Evolutionary conservation across 352 stramenopile genomes (phyloP).

Genomic region (Pythium brassicae): DNA sequence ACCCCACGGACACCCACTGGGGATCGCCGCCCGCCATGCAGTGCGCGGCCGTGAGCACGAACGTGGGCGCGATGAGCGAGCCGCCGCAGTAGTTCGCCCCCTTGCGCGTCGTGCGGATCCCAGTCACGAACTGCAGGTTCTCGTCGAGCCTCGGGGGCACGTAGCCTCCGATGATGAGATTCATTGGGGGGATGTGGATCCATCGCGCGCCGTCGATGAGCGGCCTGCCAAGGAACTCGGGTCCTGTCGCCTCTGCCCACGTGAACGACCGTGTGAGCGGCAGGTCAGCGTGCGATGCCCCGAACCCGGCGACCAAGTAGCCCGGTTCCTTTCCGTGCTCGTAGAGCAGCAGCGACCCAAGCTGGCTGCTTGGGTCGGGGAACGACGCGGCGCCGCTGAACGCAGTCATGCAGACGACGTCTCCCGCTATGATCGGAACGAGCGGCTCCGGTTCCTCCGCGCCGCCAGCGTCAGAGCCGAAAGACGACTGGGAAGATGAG

Average conservation of each 20-base stretch:
- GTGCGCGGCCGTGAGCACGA: slow-evolving; percentile 13
- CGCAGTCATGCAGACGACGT: slow-evolving; percentile 3
- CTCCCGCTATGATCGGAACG: background rate
- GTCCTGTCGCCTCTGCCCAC: slow-evolving; percentile 6
- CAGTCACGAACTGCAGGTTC: slow-evolving; percentile 10
- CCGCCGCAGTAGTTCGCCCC: slow-evolving; percentile 10
- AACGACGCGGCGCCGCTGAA: background rate
- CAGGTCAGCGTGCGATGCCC: slow-evolving; percentile 1
- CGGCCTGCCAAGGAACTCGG: slow-evolving; percentile 7
- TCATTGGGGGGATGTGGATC: background rate
- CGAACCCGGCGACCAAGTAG: slow-evolving; percentile 7
- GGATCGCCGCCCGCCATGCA: slow-evolving; percentile 11
- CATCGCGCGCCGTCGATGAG: background rate
- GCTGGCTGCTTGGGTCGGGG: no score
- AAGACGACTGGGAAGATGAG: background rate
- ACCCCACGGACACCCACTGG: slow-evolving; percentile 21
- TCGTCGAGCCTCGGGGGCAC: background rate
- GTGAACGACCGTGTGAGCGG: slow-evolving; percentile 3
- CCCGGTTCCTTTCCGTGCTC: background rate
- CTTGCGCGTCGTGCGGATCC: slow-evolving; percentile 4
- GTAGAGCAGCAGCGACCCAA: background rate
- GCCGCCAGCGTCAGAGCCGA: no score
- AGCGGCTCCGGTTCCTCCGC: background rate
- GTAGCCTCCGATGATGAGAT: background rate
- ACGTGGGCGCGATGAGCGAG: slow-evolving; percentile 4